Conservation (phyloP, 805 yeast species). For the Saturnispora sekii region DNA sequence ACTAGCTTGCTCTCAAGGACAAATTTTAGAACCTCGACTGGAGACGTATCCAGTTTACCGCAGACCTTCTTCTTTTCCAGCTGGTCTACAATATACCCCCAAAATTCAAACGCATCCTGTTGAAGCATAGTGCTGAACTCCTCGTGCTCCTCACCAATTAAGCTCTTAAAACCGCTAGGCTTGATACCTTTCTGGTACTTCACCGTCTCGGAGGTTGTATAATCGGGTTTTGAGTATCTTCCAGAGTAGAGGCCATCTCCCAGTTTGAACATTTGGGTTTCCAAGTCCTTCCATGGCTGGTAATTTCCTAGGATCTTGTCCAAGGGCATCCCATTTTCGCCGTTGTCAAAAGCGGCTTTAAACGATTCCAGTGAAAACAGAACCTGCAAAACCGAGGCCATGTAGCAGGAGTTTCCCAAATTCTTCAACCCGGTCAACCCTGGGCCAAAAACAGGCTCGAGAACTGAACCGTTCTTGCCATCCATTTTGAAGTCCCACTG, state of each 20-base stretch:
- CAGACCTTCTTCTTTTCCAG: slow-evolving; percentile 39
- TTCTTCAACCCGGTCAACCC: slow-evolving; percentile 80
- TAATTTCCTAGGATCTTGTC: slow-evolving; percentile 25
- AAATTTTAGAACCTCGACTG: slow-evolving; percentile 55
- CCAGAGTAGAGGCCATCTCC: slow-evolving; percentile 75
- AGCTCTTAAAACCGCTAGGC: slow-evolving; percentile 65
- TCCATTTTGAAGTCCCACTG: slow-evolving; percentile 88
- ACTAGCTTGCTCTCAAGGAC: slow-evolving; percentile 53
- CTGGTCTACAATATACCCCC: slow-evolving; percentile 54
- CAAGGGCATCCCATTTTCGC: slow-evolving; percentile 25
- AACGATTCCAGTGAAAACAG: slow-evolving; percentile 40
- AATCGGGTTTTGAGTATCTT: slow-evolving; percentile 55
- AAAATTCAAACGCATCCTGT: slow-evolving; percentile 92
- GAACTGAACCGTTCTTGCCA: slow-evolving; percentile 55
- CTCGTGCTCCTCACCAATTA: slow-evolving; percentile 66
- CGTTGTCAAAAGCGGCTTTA: slow-evolving; percentile 30
- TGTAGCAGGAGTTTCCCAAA: slow-evolving; percentile 87
- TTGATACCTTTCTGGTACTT: slow-evolving; percentile 67
- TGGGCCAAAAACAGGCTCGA: slow-evolving; percentile 61
- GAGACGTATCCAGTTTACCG: slow-evolving; percentile 26
- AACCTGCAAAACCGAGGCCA: slow-evolving; percentile 72
- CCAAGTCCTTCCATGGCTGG: slow-evolving; percentile 55
- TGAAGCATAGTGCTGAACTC: slow-evolving; percentile 85
- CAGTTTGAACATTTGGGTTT: slow-evolving; percentile 69
- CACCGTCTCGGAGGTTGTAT: slow-evolving; percentile 28